Percentiles rank a stretch among this genome's conserved stretches.
phyloP scores from a whole-genome alignment of 2,329 filamentous ascomycete species.

The Arthrobotrys sphaeroides region DNA sequence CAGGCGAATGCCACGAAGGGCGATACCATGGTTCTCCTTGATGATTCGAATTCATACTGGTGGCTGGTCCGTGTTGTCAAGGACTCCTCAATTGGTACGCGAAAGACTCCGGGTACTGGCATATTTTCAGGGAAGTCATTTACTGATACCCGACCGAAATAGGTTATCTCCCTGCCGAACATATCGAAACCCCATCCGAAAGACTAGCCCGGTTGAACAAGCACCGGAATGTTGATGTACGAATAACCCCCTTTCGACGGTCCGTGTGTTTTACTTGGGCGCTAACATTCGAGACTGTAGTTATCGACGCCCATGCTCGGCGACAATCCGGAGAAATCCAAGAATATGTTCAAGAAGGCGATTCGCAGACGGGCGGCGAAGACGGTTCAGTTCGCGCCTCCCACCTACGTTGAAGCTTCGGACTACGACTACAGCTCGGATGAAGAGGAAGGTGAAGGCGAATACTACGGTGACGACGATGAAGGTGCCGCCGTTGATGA shows the following conservation, averaged over 20 bases:
- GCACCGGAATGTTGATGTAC: slow-evolving; percentile 95
- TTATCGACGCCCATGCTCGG: slow-evolving; percentile 72
- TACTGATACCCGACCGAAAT: slow-evolving; percentile 52
- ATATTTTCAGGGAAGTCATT: slow-evolving; percentile 1
- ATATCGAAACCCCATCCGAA: slow-evolving; percentile 98
- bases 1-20: slow-evolving; percentile 98
- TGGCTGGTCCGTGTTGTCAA: slow-evolving; percentile 98
- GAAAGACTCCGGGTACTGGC: neutral
- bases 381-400: slow-evolving; percentile 83
- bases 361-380: slow-evolving; percentile 85
- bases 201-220: slow-evolving; percentile 93
- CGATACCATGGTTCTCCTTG: slow-evolving; percentile 96
- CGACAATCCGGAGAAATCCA: slow-evolving; percentile 76
- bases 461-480: slow-evolving; percentile 64
- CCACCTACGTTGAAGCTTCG: slow-evolving; percentile 87
- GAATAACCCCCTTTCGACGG: slow-evolving; percentile 60
- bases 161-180: slow-evolving; percentile 96
- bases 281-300: slow-evolving; percentile 61
- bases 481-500: slow-evolving; percentile 61
- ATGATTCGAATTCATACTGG: slow-evolving; percentile 99
- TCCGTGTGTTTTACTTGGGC: neutral
- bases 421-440: slow-evolving; percentile 85
- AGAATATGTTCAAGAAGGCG: slow-evolving; percentile 82
- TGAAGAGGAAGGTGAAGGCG: slow-evolving; percentile 71
- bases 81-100: slow-evolving; percentile 87